These are phyloP conservation scores for Pythium rhizo-oryzae DNA, from an alignment of 352 stramenopile species.

Conservation along the genomic window DNA sequence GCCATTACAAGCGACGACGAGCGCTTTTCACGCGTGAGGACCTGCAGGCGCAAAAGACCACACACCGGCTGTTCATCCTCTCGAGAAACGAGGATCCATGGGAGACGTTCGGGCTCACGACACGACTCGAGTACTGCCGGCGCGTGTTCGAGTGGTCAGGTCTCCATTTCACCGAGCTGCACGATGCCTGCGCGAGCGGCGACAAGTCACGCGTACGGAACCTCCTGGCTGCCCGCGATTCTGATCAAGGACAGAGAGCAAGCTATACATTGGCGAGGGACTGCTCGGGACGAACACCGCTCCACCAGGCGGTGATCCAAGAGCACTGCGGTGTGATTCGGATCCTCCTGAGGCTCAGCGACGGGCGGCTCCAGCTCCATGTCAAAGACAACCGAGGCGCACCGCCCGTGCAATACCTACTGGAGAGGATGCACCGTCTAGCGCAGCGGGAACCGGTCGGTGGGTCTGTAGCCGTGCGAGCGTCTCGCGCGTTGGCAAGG, in stretches of 20 bases:
- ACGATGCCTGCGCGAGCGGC: conserved; percentile 36
- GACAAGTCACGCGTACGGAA: conserved; percentile 24
- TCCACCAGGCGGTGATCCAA: conserved; percentile 60
- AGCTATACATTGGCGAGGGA: conserved; percentile 41
- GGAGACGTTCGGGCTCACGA: conserved; percentile 38
- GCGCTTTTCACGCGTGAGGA: background rate
- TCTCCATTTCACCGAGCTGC: conserved; percentile 38
- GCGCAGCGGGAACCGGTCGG: conserved; percentile 11
- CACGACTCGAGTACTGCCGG: conserved; percentile 23
- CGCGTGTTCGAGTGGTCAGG: conserved; percentile 40
- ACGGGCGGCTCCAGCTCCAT: conserved; percentile 48
- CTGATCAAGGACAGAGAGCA: too few species aligned
- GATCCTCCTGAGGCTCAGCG: conserved; percentile 35
- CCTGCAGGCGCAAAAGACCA: conserved; percentile 4
- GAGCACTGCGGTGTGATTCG: conserved; percentile 39
- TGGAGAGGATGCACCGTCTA: conserved; percentile 46
- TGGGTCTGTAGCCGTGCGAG: background rate
- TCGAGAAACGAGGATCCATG: conserved; percentile 32
- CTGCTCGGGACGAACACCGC: conserved; percentile 38
- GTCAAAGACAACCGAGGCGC: conserved; percentile 38
- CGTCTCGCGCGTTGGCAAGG: conserved; percentile 13
- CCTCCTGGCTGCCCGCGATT: conserved; percentile 19
- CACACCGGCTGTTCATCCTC: conserved; percentile 19
- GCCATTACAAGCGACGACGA: background rate
- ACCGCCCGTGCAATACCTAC: conserved; percentile 46